Conservation (phyloP, 164 flowering plant species). For the Litsea cubeba region DNA sequence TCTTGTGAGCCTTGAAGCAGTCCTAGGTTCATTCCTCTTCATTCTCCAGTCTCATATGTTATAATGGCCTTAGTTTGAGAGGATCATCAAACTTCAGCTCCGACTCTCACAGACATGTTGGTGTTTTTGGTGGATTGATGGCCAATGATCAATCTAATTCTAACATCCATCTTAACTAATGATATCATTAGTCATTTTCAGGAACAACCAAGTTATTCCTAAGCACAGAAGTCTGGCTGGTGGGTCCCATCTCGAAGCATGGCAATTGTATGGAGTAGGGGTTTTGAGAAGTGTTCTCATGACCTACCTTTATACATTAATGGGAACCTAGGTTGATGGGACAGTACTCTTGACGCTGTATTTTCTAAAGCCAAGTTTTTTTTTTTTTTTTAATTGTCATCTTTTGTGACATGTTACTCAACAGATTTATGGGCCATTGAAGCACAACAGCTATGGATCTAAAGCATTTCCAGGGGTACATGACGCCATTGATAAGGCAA, state of each 20-base stretch:
- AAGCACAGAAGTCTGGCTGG: too few relatives aligned
- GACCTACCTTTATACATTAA: too few relatives aligned
- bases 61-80: neutral
- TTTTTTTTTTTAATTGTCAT: neutral
- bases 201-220: too few relatives aligned
- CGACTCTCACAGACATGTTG: neutral
- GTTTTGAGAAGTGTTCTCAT: too few relatives aligned
- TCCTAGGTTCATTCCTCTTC: too few relatives aligned
- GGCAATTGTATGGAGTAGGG: too few relatives aligned
- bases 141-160: neutral
- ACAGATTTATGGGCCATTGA: constrained; percentile 67
- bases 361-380: too few relatives aligned
- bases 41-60: too few relatives aligned
- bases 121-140: neutral
- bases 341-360: too few relatives aligned
- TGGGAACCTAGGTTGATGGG: too few relatives aligned
- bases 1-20: too few relatives aligned
- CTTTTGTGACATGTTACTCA: neutral
- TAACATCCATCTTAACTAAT: neutral
- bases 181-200: neutral
- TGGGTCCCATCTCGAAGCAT: too few relatives aligned
- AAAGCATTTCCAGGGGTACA: constrained; percentile 63
- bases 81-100: neutral
- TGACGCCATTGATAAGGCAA: constrained; percentile 54
- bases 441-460: constrained; percentile 59